Base-by-base conservation (phyloP, 495 filamentous ascomycete genomes). In the Geopyxis carbonaria region DNA sequence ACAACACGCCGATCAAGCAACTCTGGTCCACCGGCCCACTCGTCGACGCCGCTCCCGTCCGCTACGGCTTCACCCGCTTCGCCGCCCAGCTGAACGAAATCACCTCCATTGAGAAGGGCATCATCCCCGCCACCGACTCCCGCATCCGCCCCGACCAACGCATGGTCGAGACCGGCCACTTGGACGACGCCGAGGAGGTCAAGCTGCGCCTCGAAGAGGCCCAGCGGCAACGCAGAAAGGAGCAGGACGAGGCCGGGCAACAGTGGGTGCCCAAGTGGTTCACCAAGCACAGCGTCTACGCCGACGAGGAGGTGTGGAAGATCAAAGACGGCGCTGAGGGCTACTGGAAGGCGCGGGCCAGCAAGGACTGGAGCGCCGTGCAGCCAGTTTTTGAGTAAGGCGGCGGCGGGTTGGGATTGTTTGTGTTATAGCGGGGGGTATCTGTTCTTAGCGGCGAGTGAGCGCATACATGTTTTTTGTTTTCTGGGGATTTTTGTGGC, bases 61-160 rank as follows among this genome's bases (percentile, higher is more conserved):
- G 76, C 20, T 97, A 94, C 53, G 89, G 89, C 1, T 66, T 93
- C 43, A 89, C 89, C 0, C 60, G 66, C 3, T 97, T 95, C 47
- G 86, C 89, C 0, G 85, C 84, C 0, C 52, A 68, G 5, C 64
- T 97, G 4, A 97, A 97, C 51, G 81, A 97, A 56, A 72, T 91
- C 34, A 95, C 91, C 0, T 39, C 65, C 0, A 64, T 93, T 8
- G 89, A 97, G 56, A 64, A 73, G 29, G 67, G 64, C 0, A 69
- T 69, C 20, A 43, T 56, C 11, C 78, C 89, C 8, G 65, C 72
- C 5, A 94, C 85, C 0, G 89, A 97, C 56, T 75, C 69, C 4
- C 62, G 89, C 32, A 60, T 93, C 20, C 65, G 89, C 20, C 89
- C 84, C n/a, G 89, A 97, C 52, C 91, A 95, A 64, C 66, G 80